Percentiles rank a stretch among this genome's conserved stretches.
Evolutionary conservation across 805 yeast species (phyloP).

Genomic region (Yamadazyma kitorensis): DNA sequence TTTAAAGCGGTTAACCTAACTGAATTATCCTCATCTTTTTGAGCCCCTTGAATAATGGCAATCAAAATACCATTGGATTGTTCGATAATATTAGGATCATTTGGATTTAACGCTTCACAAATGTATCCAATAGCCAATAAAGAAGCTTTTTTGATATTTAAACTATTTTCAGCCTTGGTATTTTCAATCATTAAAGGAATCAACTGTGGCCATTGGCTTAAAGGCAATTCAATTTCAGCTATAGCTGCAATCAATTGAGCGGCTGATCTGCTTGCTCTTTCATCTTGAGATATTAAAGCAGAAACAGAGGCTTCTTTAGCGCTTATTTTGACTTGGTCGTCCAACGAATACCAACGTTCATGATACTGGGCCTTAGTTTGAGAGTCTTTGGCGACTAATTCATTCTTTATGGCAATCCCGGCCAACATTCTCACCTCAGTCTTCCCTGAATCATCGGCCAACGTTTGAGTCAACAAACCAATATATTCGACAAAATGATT

Average conservation of each 20-base stretch:
- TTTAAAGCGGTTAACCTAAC: slow-evolving; percentile 90
- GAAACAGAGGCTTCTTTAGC: slow-evolving; percentile 61
- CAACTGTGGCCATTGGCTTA: slow-evolving; percentile 83
- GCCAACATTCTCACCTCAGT: slow-evolving; percentile 90
- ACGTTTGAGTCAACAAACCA: slow-evolving; percentile 63
- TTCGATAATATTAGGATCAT: slow-evolving; percentile 67
- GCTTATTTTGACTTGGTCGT: slow-evolving; percentile 49
- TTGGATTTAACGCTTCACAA: slow-evolving; percentile 91
- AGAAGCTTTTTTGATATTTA: slow-evolving; percentile 80
- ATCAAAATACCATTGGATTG: slow-evolving; percentile 91
- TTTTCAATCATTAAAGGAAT: slow-evolving; percentile 81
- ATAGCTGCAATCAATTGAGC: slow-evolving; percentile 96
- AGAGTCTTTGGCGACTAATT: slow-evolving; percentile 76
- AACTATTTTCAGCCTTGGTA: slow-evolving; percentile 76
- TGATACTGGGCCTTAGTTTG: slow-evolving; percentile 56
- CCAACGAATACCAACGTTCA: slow-evolving; percentile 72
- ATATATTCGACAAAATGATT: slow-evolving; percentile 77
- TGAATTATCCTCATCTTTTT: slow-evolving; percentile 68
- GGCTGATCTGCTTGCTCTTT: slow-evolving; percentile 79
- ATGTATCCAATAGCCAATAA: slow-evolving; percentile 90
- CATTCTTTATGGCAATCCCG: slow-evolving; percentile 82
- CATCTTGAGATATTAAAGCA: slow-evolving; percentile 63
- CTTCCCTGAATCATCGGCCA: slow-evolving; percentile 61
- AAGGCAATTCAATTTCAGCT: slow-evolving; percentile 92
- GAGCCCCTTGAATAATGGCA: slow-evolving; percentile 97